phyloP scores from a whole-genome alignment of 2,329 filamentous ascomycete species.

The Bipolaris bicolor region DNA sequence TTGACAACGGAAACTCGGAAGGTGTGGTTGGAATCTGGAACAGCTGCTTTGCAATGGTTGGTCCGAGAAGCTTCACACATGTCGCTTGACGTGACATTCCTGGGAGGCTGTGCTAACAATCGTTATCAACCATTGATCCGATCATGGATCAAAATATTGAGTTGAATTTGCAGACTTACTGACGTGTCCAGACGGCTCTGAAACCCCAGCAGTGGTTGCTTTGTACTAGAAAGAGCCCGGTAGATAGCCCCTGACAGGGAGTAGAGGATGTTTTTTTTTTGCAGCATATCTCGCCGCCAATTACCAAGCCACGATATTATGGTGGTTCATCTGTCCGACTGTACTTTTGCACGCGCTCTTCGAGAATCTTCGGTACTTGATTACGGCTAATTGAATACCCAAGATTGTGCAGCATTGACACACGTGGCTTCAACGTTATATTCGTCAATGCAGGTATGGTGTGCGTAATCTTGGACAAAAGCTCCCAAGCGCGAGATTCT shows the following conservation, averaged over 20 bases:
- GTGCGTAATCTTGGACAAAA: neutral
- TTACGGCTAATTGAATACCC: neutral
- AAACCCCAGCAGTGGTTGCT: neutral
- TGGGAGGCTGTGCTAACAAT: neutral
- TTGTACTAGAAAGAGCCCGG: neutral
- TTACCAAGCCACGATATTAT: neutral
- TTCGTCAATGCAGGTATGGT: neutral
- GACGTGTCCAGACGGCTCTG: neutral
- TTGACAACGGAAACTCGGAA: neutral
- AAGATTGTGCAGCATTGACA: neutral
- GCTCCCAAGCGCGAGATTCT: neutral
- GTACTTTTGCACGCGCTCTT: neutral
- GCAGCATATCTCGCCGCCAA: slow-evolving; percentile 1
- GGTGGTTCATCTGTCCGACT: neutral
- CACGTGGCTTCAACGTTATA: neutral
- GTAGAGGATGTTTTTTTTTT: neutral
- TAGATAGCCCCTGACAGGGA: neutral
- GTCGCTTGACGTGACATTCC: neutral
- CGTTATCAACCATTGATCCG: neutral
- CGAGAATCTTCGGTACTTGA: neutral
- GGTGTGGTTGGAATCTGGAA: slow-evolving; percentile 4
- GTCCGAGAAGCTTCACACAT: neutral
- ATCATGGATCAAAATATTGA: neutral
- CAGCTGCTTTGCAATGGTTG: neutral
- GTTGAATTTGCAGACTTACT: neutral